Percentiles rank a stretch among this genome's conserved stretches.
These are phyloP conservation scores for Globisporangium nagaii DNA, from an alignment of 352 stramenopile genomes.

Conservation along the genomic window DNA sequence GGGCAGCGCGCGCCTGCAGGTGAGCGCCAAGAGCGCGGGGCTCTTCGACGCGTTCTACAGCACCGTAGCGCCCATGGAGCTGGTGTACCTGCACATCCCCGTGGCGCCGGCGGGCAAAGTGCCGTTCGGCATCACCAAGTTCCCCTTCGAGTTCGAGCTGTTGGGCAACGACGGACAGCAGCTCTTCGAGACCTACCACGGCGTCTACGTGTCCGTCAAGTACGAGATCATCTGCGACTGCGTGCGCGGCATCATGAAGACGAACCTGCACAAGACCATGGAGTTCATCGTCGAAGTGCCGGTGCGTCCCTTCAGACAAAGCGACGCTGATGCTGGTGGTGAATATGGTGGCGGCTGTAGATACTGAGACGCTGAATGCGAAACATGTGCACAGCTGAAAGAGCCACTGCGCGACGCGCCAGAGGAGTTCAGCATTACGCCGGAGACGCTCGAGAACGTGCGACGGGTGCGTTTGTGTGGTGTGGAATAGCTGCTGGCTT, in stretches of 20 bases:
- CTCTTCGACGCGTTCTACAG: slow-evolving; percentile 86
- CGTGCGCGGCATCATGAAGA: slow-evolving; percentile 85
- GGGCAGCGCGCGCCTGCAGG: slow-evolving; percentile 69
- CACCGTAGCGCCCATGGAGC: slow-evolving; percentile 59
- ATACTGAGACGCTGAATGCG: no score
- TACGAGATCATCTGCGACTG: slow-evolving; percentile 87
- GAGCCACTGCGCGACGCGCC: slow-evolving; percentile 59
- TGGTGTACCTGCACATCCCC: slow-evolving; percentile 83
- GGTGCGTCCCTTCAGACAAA: slow-evolving; percentile 17
- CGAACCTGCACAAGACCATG: slow-evolving; percentile 72
- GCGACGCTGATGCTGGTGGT: background rate
- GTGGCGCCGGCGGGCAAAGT: slow-evolving; percentile 66
- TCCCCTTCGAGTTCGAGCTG: slow-evolving; percentile 88
- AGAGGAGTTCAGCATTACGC: slow-evolving; percentile 78
- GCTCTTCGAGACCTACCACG: slow-evolving; percentile 91
- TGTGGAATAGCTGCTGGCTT: no score
- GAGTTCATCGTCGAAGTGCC: slow-evolving; percentile 92
- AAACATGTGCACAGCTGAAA: no score
- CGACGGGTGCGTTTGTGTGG: slow-evolving; percentile 27
- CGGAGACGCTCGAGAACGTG: slow-evolving; percentile 82
- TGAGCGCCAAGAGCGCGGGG: slow-evolving; percentile 74
- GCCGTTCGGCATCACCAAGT: slow-evolving; percentile 74
- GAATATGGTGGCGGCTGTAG: background rate
- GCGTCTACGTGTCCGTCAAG: slow-evolving; percentile 88
- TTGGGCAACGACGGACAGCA: slow-evolving; percentile 50